Evolutionary conservation across 2,329 filamentous ascomycete genomes (phyloP), one percentile per base, ranked within the genome.

Genomic region (Beauveria rudraprayagi): DNA sequence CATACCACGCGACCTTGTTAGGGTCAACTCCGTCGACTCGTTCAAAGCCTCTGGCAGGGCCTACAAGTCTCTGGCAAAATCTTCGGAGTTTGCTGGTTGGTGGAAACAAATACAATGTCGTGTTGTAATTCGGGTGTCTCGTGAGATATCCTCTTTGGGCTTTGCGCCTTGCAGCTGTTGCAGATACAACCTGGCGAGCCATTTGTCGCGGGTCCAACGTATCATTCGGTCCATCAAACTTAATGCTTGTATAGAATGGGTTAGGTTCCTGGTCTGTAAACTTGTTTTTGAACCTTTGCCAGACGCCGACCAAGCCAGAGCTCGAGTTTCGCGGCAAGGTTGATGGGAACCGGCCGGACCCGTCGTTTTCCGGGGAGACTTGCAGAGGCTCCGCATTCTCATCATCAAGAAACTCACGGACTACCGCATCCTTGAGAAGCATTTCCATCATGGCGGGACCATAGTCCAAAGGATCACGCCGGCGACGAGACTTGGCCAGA

Each of bases 371-470:
- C 72, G 69, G 34, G 61, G 66, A 61, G 17, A 69, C 73, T 8
- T 71, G 67, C 5, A 68, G 60, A 34, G 68, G 59, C 16, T 72
- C 73, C 51, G 70, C 66, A 46, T 67, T 69, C 48, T 77, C 65
- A 28, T 95, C 91, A 67, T 97, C 92, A 5, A 99, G 82, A 64
- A 99, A 99, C 68, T 97, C 94, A 55, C 87, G 88, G 7, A 99
- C 93, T 28, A 99, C 92, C 1, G 92, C 91, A 73, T 97, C 93
- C 71, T 97, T 97, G 51, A 97, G 81, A 54, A 99, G 81, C 92
- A 97, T 96, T 71, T 97, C 94, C 71, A 96, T 89, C 60, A 91
- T 92, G 7, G 91, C 92, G 24, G 90, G 90, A 2, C 92, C 92
- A 70, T 96, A 96, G 70, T 97, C 92, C 17, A 97, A 78, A 2